A percentile compares a stretch with the other conserved stretches of the same genome.
These are phyloP conservation scores for Medicago arabica DNA, from an alignment of 306 rosid genomes.

Conservation along the genomic window DNA sequence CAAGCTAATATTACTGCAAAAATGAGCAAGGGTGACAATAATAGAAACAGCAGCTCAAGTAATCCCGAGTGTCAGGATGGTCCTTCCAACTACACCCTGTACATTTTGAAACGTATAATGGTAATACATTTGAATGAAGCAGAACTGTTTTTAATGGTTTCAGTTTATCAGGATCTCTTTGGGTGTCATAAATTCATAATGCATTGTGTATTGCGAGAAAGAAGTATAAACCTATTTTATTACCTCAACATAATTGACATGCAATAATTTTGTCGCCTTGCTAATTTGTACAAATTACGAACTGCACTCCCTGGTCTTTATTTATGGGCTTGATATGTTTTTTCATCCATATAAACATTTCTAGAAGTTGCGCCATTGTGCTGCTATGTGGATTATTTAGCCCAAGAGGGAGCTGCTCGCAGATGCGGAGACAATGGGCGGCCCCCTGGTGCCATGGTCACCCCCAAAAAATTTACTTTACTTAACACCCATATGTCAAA, in stretches of 20 bases:
- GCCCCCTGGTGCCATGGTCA: neutral
- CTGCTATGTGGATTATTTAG: slow-evolving; percentile 17
- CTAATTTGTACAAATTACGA: slow-evolving; percentile 10
- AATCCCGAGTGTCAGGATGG: slow-evolving; percentile 57
- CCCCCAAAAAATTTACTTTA: neutral
- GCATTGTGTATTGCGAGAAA: slow-evolving; percentile 12
- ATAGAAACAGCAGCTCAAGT: slow-evolving; percentile 50
- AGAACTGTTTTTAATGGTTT: slow-evolving; percentile 35
- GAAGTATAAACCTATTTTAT: slow-evolving; percentile 10
- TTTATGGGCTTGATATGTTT: neutral
- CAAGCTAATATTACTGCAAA: slow-evolving; percentile 54
- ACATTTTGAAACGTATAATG: slow-evolving; percentile 95
- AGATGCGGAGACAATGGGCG: neutral
- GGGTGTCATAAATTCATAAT: neutral
- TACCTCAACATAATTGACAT: slow-evolving; percentile 22
- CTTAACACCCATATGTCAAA: neutral
- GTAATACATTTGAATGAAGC: slow-evolving; percentile 53
- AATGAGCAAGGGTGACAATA: slow-evolving; percentile 49
- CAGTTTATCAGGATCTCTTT: slow-evolving; percentile 39
- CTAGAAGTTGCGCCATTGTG: slow-evolving; percentile 32
- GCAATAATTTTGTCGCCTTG: slow-evolving; percentile 10
- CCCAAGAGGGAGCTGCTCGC: slow-evolving; percentile 5
- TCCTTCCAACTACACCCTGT: slow-evolving; percentile 61
- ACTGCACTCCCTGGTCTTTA: neutral
- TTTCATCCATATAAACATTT: neutral